These are phyloP conservation scores for Penicillium sp. DNA, from an alignment of 2,329 filamentous ascomycete genomes.

Conservation along the genomic window DNA sequence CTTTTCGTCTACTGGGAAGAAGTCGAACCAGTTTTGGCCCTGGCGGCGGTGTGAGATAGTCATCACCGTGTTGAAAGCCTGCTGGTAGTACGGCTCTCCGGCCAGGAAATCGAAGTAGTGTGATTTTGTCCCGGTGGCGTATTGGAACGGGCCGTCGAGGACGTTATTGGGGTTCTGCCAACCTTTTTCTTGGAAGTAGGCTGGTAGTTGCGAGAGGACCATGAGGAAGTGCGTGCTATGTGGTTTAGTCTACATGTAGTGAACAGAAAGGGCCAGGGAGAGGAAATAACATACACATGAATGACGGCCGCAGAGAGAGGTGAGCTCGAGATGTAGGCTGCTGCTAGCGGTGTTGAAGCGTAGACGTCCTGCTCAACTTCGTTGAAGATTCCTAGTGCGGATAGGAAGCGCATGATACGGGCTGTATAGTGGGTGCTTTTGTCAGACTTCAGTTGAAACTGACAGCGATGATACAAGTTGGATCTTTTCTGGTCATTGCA, in stretches of 20 bases:
- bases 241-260: neutral
- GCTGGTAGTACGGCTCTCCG: constrained; percentile 7
- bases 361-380: constrained; percentile 4
- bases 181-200: constrained; percentile 15
- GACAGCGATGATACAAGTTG: too few species aligned
- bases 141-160: constrained; percentile 13
- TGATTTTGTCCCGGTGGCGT: constrained; percentile 4
- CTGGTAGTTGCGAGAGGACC: constrained; percentile 14
- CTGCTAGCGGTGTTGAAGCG: constrained; percentile 6
- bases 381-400: constrained; percentile 10
- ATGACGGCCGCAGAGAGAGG: constrained; percentile 16
- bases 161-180: constrained; percentile 15
- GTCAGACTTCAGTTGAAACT: too few species aligned
- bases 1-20: neutral
- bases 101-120: constrained; percentile 19
- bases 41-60: constrained; percentile 12
- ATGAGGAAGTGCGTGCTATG: constrained; percentile 16
- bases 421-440: neutral
- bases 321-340: constrained; percentile 14
- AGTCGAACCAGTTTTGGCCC: neutral
- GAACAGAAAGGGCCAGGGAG: neutral
- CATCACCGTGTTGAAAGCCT: constrained; percentile 20
- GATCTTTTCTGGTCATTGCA: neutral
- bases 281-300: constrained; percentile 8
- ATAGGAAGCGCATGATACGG: constrained; percentile 13